phyloP scores from a whole-genome alignment of 2,329 filamentous ascomycete genomes.

The Cladophialophora bantiana region DNA sequence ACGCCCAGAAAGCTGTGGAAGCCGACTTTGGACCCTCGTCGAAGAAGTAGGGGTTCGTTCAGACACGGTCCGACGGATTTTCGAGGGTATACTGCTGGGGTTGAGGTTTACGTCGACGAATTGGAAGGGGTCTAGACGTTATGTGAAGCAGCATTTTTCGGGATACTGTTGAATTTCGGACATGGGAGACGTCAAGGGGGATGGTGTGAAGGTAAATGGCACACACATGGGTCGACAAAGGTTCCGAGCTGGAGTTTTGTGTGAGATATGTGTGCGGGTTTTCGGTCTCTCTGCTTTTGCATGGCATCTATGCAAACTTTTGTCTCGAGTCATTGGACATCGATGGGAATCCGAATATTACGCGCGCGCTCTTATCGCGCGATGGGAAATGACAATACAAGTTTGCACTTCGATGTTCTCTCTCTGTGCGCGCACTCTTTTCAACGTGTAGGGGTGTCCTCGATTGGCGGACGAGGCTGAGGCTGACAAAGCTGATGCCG shows the following conservation, averaged over 20 bases:
- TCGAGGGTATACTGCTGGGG: neutral
- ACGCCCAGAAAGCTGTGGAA: slow-evolving; percentile 70
- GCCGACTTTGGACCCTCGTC: slow-evolving; percentile 63
- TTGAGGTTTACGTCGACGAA: neutral
- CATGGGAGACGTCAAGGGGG: neutral
- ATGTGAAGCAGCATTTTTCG: slow-evolving; percentile 5
- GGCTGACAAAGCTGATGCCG: too few relatives aligned
- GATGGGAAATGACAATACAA: slow-evolving; percentile 7
- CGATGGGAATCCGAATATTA: slow-evolving; percentile 6
- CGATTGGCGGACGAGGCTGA: too few relatives aligned
- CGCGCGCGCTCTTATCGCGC: neutral
- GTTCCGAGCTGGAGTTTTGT: slow-evolving; percentile 2
- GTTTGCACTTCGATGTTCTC: neutral
- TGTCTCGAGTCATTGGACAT: slow-evolving; percentile 9
- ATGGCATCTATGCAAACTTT: slow-evolving; percentile 11
- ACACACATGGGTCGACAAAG: slow-evolving; percentile 6
- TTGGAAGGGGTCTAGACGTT: neutral
- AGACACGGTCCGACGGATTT: slow-evolving; percentile 7
- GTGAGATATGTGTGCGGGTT: slow-evolving; percentile 3
- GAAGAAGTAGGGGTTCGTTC: slow-evolving; percentile 31
- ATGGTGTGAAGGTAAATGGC: slow-evolving; percentile 5
- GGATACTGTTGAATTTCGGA: slow-evolving; percentile 1
- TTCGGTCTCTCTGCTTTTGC: slow-evolving; percentile 7
- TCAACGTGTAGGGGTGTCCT: too few relatives aligned
- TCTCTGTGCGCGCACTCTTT: too few relatives aligned